Evolutionary conservation across 1,284 basidiomycete genomes (phyloP).

Genomic region (Ceratobasidium sp.): DNA sequence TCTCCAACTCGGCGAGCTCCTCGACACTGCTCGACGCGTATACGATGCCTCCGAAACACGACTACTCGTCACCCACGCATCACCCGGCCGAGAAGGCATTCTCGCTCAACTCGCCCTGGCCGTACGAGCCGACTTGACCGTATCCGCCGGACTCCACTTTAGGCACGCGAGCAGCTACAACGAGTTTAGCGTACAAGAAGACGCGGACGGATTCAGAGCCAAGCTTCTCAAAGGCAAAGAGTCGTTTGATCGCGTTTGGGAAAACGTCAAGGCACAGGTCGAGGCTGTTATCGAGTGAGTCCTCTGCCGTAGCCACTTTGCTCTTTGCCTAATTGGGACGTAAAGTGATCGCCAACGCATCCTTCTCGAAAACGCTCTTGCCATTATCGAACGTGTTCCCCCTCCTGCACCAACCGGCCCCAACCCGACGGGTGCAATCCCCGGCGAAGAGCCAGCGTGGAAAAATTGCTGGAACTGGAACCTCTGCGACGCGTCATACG

Average conservation of each 20-base stretch:
- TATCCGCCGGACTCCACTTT: slow-evolving; percentile 97
- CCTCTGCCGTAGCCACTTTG: background rate
- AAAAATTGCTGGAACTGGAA: slow-evolving; percentile 99
- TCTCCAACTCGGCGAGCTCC: slow-evolving; percentile 96
- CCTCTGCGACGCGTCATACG: slow-evolving; percentile 93
- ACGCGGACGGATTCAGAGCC: slow-evolving; percentile 89
- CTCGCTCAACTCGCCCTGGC: slow-evolving; percentile 91
- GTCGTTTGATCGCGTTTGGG: slow-evolving; percentile 92
- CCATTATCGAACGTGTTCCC: slow-evolving; percentile 86
- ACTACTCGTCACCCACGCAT: slow-evolving; percentile 91
- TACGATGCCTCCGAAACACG: slow-evolving; percentile 95
- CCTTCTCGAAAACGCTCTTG: slow-evolving; percentile 90
- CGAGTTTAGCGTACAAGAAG: slow-evolving; percentile 93
- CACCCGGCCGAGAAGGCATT: slow-evolving; percentile 93
- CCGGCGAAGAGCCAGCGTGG: slow-evolving; percentile 88
- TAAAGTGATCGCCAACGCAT: slow-evolving; percentile 83
- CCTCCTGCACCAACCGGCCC: slow-evolving; percentile 59
- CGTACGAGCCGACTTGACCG: slow-evolving; percentile 93
- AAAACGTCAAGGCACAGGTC: slow-evolving; percentile 92
- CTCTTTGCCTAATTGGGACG: slow-evolving; percentile 13
- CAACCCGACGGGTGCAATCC: slow-evolving; percentile 57
- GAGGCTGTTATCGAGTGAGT: slow-evolving; percentile 87
- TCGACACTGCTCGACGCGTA: slow-evolving; percentile 96
- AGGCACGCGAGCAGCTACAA: slow-evolving; percentile 97
- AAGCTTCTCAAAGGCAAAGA: slow-evolving; percentile 87